A percentile compares a stretch with the other conserved stretches of the same genome.
phyloP scores from a whole-genome alignment of 1,284 basidiomycete species.

The Coniferiporia sulphurascens region DNA sequence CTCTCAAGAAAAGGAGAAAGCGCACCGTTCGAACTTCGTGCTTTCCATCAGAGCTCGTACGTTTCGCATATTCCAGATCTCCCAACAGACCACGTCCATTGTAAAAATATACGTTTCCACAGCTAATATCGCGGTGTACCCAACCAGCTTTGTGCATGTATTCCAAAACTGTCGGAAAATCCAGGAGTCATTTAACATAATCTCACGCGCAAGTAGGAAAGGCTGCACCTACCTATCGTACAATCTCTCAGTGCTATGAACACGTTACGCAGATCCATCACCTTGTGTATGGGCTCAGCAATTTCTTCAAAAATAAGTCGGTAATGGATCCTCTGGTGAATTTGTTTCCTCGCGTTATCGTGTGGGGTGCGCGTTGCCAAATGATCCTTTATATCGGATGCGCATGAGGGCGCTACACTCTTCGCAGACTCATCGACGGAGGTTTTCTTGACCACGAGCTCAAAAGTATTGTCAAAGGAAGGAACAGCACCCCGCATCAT shows the following conservation, averaged over 20 bases:
- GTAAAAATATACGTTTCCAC: background rate
- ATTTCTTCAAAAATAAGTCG: background rate
- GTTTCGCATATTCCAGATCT: background rate
- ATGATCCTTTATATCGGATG: background rate
- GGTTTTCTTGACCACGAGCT: background rate
- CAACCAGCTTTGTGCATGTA: background rate
- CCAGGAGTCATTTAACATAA: background rate
- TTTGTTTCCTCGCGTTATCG: background rate
- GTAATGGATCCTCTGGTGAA: constrained; percentile 7
- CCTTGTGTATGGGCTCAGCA: background rate
- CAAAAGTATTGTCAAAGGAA: background rate
- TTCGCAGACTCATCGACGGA: background rate
- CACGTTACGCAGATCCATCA: background rate
- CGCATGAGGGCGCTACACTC: background rate
- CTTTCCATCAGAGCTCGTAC: background rate
- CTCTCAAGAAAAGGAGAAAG: background rate
- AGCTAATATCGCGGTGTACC: background rate
- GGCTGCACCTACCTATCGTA: background rate
- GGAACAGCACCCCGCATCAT: background rate
- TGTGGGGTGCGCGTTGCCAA: background rate
- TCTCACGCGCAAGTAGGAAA: background rate
- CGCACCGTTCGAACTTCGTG: background rate
- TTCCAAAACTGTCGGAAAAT: background rate
- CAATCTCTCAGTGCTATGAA: background rate
- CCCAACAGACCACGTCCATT: background rate